phyloP scores from a whole-genome alignment of 129 eudicot species.

The Flaveria sonorensis region DNA sequence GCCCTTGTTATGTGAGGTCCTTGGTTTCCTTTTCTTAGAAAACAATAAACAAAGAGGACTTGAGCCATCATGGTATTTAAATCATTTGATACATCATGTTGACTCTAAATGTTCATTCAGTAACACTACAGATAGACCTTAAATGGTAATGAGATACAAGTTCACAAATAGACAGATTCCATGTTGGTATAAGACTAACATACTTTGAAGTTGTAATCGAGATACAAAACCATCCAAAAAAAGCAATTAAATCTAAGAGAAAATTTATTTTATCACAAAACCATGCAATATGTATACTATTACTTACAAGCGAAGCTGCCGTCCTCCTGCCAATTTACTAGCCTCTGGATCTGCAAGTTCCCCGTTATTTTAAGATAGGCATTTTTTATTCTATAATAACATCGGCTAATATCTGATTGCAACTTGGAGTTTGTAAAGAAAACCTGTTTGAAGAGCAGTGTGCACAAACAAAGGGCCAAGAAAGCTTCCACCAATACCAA shows the following conservation, averaged over 20 bases:
- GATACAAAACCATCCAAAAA: background rate
- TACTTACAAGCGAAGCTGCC: conserved; percentile 95
- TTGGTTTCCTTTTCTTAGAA: background rate
- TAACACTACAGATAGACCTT: background rate
- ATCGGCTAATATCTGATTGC: background rate
- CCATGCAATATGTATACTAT: conserved; percentile 19
- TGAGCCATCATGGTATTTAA: background rate
- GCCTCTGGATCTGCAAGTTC: conserved; percentile 76
- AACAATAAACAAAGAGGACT: background rate
- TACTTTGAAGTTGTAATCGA: background rate
- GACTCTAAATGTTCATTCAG: conserved; percentile 3
- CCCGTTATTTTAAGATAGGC: background rate
- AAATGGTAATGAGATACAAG: conserved; percentile 3
- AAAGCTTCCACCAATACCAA: conserved; percentile 98
- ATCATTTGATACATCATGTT: background rate
- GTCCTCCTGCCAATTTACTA: conserved; percentile 72
- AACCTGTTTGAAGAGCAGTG: conserved; percentile 99
- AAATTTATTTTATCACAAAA: background rate
- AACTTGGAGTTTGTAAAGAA: conserved; percentile 8
- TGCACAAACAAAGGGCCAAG: conserved; percentile 98
- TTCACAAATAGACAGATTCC: background rate
- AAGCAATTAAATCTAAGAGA: conserved; percentile 6
- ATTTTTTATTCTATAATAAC: background rate
- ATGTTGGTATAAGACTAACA: conserved; percentile 19
- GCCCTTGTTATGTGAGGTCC: background rate